Percentiles rank a stretch among this genome's conserved stretches.
These are phyloP conservation scores for Verticillium longisporum DNA, from an alignment of 2,329 filamentous ascomycete genomes.

Conservation along the genomic window DNA sequence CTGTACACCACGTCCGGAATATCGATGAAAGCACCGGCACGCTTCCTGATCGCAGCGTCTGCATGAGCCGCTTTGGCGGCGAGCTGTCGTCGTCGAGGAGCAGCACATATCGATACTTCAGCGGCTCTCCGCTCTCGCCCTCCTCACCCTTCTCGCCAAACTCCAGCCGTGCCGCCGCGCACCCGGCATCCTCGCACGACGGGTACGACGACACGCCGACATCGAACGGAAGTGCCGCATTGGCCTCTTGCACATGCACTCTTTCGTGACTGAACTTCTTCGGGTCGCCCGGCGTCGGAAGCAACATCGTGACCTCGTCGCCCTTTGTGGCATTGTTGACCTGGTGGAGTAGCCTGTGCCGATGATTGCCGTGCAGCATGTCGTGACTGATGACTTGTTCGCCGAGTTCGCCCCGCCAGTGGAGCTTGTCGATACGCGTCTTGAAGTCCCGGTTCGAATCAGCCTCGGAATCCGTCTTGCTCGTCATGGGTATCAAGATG, in stretches of 20 bases:
- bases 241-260: constrained; percentile 45
- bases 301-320: constrained; percentile 46
- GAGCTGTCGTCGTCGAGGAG: constrained; percentile 66
- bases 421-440: constrained; percentile 57
- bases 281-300: constrained; percentile 28
- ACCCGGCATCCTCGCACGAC: constrained; percentile 43
- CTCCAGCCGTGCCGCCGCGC: constrained; percentile 43
- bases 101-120: constrained; percentile 64
- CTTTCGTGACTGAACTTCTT: constrained; percentile 48
- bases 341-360: constrained; percentile 66
- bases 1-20: constrained; percentile 75
- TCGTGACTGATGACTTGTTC: constrained; percentile 44
- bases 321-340: constrained; percentile 48
- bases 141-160: constrained; percentile 35
- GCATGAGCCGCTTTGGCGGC: constrained; percentile 51
- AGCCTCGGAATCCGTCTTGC: constrained; percentile 34
- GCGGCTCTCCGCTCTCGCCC: constrained; percentile 38
- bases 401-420: constrained; percentile 68
- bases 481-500: constrained; percentile 63
- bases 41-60: constrained; percentile 57
- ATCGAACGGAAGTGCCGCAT: constrained; percentile 45
- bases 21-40: constrained; percentile 66
- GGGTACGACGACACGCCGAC: constrained; percentile 54
- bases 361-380: constrained; percentile 59
- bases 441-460: constrained; percentile 41